Percentiles rank a stretch among this genome's conserved stretches.
These are phyloP conservation scores for Lepiota brunneoincarnata DNA, from an alignment of 768 basidiomycete species.

Conservation along the genomic window DNA sequence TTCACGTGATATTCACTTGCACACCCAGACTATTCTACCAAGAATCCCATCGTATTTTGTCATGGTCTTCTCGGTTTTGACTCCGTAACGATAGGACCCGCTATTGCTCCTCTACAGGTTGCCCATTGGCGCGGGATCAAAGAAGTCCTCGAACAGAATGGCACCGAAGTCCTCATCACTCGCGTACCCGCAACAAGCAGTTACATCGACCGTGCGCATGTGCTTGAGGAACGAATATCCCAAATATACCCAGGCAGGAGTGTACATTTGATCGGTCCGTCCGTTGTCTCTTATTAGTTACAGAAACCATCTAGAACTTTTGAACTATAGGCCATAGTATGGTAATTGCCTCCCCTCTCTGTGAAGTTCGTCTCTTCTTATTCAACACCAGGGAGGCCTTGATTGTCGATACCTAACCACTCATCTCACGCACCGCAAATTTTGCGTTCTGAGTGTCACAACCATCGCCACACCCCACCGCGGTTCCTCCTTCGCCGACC, in stretches of 20 bases:
- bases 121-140: slow-evolving; percentile 97
- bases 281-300: slow-evolving; percentile 14
- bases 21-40: slow-evolving; percentile 66
- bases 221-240: slow-evolving; percentile 81
- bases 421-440: slow-evolving; percentile 68
- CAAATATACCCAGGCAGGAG: slow-evolving; percentile 76
- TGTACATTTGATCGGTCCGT: slow-evolving; percentile 84
- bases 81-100: slow-evolving; percentile 72
- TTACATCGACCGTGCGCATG: slow-evolving; percentile 84
- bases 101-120: slow-evolving; percentile 80
- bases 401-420: slow-evolving; percentile 92
- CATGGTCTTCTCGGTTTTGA: slow-evolving; percentile 93
- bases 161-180: slow-evolving; percentile 87
- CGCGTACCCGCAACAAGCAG: slow-evolving; percentile 92
- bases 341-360: slow-evolving; percentile 40
- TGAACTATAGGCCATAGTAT: slow-evolving; percentile 60
- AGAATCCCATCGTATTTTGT: slow-evolving; percentile 90
- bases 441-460: slow-evolving; percentile 82
- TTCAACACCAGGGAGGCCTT: slow-evolving; percentile 67
- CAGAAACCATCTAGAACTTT: not conserved
- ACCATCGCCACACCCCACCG: slow-evolving; percentile 95
- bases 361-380: not conserved
- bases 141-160: slow-evolving; percentile 87
- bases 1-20: slow-evolving; percentile 8
- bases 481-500: slow-evolving; percentile 91